phyloP scores from a whole-genome alignment of 306 rosid species.

The Ziziphus jujuba region DNA sequence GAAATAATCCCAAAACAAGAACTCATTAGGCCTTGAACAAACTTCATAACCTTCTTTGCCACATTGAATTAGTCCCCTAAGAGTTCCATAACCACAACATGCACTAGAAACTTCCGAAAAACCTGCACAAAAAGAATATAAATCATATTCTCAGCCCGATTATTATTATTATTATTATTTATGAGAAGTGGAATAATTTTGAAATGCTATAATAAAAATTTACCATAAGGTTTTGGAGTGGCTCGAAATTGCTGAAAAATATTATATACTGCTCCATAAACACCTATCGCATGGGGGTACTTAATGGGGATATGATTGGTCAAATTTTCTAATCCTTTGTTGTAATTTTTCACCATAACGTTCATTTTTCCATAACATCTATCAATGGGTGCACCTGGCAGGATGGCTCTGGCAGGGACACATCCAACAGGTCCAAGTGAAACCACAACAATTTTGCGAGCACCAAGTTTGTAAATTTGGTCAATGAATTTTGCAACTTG shows the following conservation, averaged over 20 bases:
- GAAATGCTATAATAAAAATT: too few relatives aligned
- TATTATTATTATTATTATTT: too few relatives aligned
- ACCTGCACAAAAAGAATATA: slow-evolving; percentile 16
- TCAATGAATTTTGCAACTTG: slow-evolving; percentile 21
- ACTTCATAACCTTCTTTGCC: slow-evolving; percentile 28
- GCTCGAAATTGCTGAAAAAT: slow-evolving; percentile 23
- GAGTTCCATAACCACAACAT: slow-evolving; percentile 41
- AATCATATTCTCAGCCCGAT: too few relatives aligned
- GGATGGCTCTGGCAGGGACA: slow-evolving; percentile 33
- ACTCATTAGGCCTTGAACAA: slow-evolving; percentile 25
- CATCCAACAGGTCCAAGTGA: slow-evolving; percentile 40
- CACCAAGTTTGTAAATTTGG: slow-evolving; percentile 27
- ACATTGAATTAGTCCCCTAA: slow-evolving; percentile 36
- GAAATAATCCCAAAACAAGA: slow-evolving; percentile 42
- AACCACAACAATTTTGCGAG: slow-evolving; percentile 28
- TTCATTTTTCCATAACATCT: slow-evolving; percentile 32
- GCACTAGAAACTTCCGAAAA: slow-evolving; percentile 30
- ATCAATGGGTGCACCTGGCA: slow-evolving; percentile 24
- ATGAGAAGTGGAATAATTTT: too few relatives aligned
- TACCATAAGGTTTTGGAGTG: slow-evolving; percentile 30
- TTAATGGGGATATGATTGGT: slow-evolving; percentile 1
- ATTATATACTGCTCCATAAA: slow-evolving; percentile 32
- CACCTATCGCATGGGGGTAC: slow-evolving; percentile 14
- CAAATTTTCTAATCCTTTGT: slow-evolving; percentile 33
- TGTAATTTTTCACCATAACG: slow-evolving; percentile 29